phyloP scores from a whole-genome alignment of 2,329 filamentous ascomycete species.

The Xylariales sp. region DNA sequence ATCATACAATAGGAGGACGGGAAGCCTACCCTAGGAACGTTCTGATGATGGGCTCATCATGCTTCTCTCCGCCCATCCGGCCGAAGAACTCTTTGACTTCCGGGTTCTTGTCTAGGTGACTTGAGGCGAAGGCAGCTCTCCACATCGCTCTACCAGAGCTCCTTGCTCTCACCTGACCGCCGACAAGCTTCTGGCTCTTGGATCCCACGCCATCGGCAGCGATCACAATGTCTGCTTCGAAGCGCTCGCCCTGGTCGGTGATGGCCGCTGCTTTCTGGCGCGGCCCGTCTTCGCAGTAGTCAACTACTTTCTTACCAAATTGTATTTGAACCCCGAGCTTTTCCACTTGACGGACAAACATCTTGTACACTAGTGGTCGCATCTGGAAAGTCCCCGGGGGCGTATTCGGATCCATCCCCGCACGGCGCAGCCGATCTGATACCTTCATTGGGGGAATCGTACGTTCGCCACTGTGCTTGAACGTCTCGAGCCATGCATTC shows the following conservation, averaged over 20 bases:
- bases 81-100: conserved; percentile 55
- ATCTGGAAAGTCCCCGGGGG: conserved; percentile 67
- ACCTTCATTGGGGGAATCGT: conserved; percentile 62
- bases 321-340: conserved; percentile 60
- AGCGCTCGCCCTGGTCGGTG: conserved; percentile 61
- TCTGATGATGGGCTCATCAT: conserved; percentile 57
- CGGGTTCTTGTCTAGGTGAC: conserved; percentile 56
- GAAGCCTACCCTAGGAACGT: conserved; percentile 59
- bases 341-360: conserved; percentile 63
- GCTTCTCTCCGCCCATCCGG: conserved; percentile 53
- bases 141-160: conserved; percentile 58
- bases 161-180: conserved; percentile 55
- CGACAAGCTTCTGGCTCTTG: conserved; percentile 57
- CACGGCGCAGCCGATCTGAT: conserved; percentile 58
- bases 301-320: conserved; percentile 59
- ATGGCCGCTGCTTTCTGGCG: conserved; percentile 58
- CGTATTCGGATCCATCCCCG: conserved; percentile 55
- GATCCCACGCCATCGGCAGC: conserved; percentile 61
- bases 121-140: conserved; percentile 56
- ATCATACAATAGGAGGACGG: conserved; percentile 46
- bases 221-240: conserved; percentile 60
- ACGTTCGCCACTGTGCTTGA: conserved; percentile 63
- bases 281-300: conserved; percentile 61
- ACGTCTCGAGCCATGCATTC: conserved; percentile 66
- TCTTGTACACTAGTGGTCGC: conserved; percentile 65